Conservation (phyloP, 202 grass and related monocot genomes). For the Cymbopogon flexuosus region DNA sequence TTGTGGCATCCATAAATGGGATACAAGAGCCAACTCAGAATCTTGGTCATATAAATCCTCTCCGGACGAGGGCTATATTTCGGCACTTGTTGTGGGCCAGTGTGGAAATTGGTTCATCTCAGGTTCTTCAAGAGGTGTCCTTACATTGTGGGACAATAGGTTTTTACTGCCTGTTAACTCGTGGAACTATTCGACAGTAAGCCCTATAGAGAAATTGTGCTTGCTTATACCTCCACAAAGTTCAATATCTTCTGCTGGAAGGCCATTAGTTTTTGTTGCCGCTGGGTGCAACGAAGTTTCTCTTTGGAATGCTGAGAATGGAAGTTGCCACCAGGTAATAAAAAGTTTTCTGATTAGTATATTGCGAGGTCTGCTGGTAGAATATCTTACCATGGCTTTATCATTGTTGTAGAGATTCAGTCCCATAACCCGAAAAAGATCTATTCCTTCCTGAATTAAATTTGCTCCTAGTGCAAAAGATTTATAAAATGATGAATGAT, state of each 20-base stretch:
- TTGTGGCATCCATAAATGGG: constrained; percentile 83
- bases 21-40: constrained; percentile 67
- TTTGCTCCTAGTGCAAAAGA: not conserved
- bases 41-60: constrained; percentile 76
- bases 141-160: constrained; percentile 95
- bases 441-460: constrained; percentile 9
- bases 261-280: constrained; percentile 85
- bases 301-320: constrained; percentile 97
- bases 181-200: constrained; percentile 75
- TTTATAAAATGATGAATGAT: not conserved
- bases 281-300: constrained; percentile 85
- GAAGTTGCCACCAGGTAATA: constrained; percentile 90
- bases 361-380: constrained; percentile 4
- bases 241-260: constrained; percentile 52
- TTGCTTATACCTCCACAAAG: constrained; percentile 77
- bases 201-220: constrained; percentile 88
- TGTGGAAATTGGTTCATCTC: constrained; percentile 98
- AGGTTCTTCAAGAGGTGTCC: constrained; percentile 84
- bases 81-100: constrained; percentile 73
- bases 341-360: not conserved
- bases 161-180: constrained; percentile 93
- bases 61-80: constrained; percentile 76
- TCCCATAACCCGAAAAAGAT: not conserved
- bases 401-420: not conserved
- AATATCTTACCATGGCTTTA: not conserved